Evolutionary conservation across 805 yeast genomes (phyloP), one percentile per base, ranked within the genome.

Genomic region (Zygosaccharomyces kombuchaensis): DNA sequence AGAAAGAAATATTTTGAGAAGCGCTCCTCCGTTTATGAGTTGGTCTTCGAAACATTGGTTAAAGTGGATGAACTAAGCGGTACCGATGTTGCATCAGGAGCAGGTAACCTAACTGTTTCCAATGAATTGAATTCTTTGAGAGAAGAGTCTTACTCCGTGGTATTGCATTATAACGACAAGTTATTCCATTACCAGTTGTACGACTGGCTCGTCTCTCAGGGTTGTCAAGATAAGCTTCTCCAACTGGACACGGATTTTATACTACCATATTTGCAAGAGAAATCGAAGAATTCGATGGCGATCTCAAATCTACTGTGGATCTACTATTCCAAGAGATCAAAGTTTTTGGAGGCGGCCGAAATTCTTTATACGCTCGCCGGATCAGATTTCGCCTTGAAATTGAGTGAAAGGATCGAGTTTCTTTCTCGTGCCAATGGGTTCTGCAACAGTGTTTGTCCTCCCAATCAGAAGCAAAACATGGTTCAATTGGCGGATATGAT

Each of bases 391-490:
- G 75, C 76, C 9, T 71, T 91, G 40, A 69, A 76, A 30, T 73
- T 91, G 47, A 74, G 77, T 31, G 82, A 84, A 57, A 77, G 99
- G 62, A 83, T 91, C 36, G 96, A 90, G 65, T 88, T 77, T 61
- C 71, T 93, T 44, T 87, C 97, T 1, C 77, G 97, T 54, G 97
- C 97, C 1, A 85, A 84, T 64, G 96, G 96, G 2, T 89, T 87
- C 70, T 85, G 96, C 64, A 87, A 87, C 60, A 84, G 96, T 64
- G 81, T 77, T 36, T 80, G 89, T 51, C 84, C 91, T 21, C 87
- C 91, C 25, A 77, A 75, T 47, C 74, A 82, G 58, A 76, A 91
- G 54, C 95, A 86, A 57, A 80, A 81, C 50, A 82, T 88, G 76
- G 78, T 82, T 23, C 81, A 80, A 56, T 70, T 91, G 46, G 75